Base-by-base conservation (phyloP, 139 green algal genomes). In the Micractinium conductrix region DNA sequence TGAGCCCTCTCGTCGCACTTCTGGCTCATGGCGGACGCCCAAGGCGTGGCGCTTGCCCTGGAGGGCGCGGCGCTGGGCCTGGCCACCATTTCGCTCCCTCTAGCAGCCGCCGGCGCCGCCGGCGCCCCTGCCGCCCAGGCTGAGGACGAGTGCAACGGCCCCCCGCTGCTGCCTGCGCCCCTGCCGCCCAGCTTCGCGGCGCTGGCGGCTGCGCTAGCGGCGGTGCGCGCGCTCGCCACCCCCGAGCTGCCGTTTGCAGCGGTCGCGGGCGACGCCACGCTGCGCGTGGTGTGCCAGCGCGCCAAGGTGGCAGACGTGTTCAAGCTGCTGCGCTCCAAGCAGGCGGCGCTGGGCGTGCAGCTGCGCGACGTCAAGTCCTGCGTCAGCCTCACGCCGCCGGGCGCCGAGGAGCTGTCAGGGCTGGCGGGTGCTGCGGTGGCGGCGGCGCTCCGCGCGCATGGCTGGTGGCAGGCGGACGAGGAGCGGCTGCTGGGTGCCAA, bases 271-370 rank as follows among this genome's bases (percentile, higher is more conserved):
- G 17, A 44, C 2, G 63, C 50, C 10, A 4, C 44, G 5, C 33
- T 88, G n/a, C 74, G 82, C 2, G 35, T 88, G 0, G 43, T 84
- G 24, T 78, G 74, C 35, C n/a, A 37, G 16, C 70, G 80, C 62
- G 6, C 33, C 4, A 33, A 37, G 2, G 76, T 84, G 40, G 75
- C 22, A 24, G 48, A 44, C 14, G 60, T 88, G 19, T 84, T 88
- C 69, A 88, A 84, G 63, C 60, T 69, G 68, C 55, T 88, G 69
- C 55, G 62, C 4, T 6, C 44, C 26, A 19, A 84, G 69, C 84
- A 88, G 75, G 45, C 43, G 2, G 74, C 50, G 0, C 35, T 79
- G 40, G 84, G 84, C 16, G 70, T 84, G 10, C 21, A 28, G 22
- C 16, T 88, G 19, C 43, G 19, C 6, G 74, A 84, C 9, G 60